Evolutionary conservation across 1,139 yeast species (phyloP).

Genomic region (Nadsonia starkeyi-henricii): DNA sequence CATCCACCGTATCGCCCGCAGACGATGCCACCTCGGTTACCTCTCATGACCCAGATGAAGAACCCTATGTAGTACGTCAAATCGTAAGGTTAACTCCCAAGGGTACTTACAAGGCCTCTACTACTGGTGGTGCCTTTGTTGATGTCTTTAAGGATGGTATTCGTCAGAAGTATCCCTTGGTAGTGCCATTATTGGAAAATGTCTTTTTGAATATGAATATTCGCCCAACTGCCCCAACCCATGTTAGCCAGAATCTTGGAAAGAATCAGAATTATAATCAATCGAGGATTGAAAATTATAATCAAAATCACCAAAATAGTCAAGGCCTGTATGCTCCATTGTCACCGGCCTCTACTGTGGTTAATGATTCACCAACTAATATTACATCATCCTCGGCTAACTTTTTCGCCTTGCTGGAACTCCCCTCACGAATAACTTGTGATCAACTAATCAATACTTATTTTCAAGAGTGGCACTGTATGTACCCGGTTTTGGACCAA

Average conservation of each 20-base stretch:
- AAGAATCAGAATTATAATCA: too few species aligned
- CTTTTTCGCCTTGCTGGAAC: too few species aligned
- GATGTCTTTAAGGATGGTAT: conserved; percentile 19
- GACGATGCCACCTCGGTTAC: conserved; percentile 6
- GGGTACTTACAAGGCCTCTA: conserved; percentile 22
- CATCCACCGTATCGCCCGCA: not conserved
- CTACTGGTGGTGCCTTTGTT: conserved; percentile 22
- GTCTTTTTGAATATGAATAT: too few species aligned
- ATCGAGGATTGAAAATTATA: too few species aligned
- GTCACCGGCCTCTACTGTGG: not conserved
- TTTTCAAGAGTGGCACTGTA: conserved; percentile 68
- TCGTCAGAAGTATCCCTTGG: conserved; percentile 13
- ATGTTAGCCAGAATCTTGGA: too few species aligned
- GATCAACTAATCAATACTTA: conserved; percentile 30
- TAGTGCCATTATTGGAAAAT: conserved; percentile 11
- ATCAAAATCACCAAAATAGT: not conserved
- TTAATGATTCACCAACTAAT: not conserved
- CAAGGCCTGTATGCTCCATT: not conserved
- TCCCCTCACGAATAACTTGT: conserved; percentile 19
- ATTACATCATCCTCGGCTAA: too few species aligned
- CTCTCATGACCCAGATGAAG: conserved; percentile 14
- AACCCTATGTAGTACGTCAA: conserved; percentile 17
- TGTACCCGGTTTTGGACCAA: conserved; percentile 57
- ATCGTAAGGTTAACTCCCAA: conserved; percentile 17
- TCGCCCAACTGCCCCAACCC: too few species aligned